These are phyloP conservation scores for Ophiocordyceps robertsii DNA, from an alignment of 2,329 filamentous ascomycete species.

Conservation along the genomic window DNA sequence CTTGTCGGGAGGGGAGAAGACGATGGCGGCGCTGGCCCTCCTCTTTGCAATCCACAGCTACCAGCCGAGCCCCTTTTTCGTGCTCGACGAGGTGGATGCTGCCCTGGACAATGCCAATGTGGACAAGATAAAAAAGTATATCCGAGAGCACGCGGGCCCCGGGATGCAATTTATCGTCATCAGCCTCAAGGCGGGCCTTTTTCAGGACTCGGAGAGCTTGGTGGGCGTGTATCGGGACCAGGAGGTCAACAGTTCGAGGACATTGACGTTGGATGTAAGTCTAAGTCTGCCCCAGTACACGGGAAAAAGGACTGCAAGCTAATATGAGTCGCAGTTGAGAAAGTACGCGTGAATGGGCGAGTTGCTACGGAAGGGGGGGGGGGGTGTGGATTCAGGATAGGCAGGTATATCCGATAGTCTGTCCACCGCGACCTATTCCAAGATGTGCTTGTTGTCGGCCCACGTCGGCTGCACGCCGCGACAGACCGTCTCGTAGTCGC, in stretches of 20 bases:
- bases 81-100: constrained; percentile 94
- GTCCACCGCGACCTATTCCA: background rate
- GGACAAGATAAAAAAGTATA: constrained; percentile 90
- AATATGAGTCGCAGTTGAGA: background rate
- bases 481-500: constrained; percentile 66
- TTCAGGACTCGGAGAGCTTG: constrained; percentile 90
- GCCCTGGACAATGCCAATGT: constrained; percentile 98
- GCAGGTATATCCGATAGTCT: too few relatives aligned
- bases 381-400: too few relatives aligned
- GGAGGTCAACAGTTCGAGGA: constrained; percentile 79
- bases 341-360: too few relatives aligned
- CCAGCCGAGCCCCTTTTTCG: constrained; percentile 93
- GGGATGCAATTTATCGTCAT: constrained; percentile 99
- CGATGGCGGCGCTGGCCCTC: constrained; percentile 92
- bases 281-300: background rate
- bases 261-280: constrained; percentile 90
- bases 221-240: constrained; percentile 96
- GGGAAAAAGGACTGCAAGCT: background rate
- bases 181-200: constrained; percentile 85
- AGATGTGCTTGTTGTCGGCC: constrained; percentile 31
- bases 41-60: constrained; percentile 95
- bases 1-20: constrained; percentile 93
- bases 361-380: too few relatives aligned
- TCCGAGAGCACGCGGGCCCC: constrained; percentile 81
- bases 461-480: constrained; percentile 49